Evolutionary conservation across 768 basidiomycete species (phyloP), one percentile per base, ranked within the genome.

Genomic region (Amanita jacksonii): DNA sequence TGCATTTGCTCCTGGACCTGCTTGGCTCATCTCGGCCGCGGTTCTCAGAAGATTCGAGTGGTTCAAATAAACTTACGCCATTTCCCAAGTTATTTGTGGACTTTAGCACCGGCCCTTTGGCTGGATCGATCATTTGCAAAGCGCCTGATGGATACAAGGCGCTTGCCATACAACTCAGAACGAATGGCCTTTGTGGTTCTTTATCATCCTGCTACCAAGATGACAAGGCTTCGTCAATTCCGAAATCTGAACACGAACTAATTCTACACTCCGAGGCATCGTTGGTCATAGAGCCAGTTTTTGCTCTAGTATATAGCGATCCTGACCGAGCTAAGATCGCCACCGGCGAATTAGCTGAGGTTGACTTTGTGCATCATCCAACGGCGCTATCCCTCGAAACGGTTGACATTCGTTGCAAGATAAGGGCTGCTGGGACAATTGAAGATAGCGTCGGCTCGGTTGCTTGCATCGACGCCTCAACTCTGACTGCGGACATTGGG

Each of bases 361-460:
- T 62, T 15, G 64, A 68, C 32, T 66, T 61, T 46, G 48, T 62
- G 47, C 65, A 69, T 38, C 73, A 76, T 49, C 76, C 74, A 36
- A 67, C 60, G 1, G 46, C 85, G 2, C 51, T 84, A 10, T 78
- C 77, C 3, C 50, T 84, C 34, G 83, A 82, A 32, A 61, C 68
- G 0, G 42, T 85, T 9, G 75, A 83, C 51, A 50, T 73, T 16
- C 55, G 46, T 30, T 73, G 69, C 4, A 54, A 53, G 4, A 71
- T 72, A 2, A 64, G 63, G 46, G 72, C 70, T 13, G 54, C 72
- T 5, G 81, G 77, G 8, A 63, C 66, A 31, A 65, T 79, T 31
- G 64, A 65, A 33, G 75, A 77, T 31, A 69, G 74, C 32, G 54
- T 60, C 25, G 64, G 61, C 23, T 58, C 54, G 28, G 55, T 66